These are phyloP conservation scores for Penicillium sp. DNA, from an alignment of 2,329 filamentous ascomycete species.

Conservation along the genomic window DNA sequence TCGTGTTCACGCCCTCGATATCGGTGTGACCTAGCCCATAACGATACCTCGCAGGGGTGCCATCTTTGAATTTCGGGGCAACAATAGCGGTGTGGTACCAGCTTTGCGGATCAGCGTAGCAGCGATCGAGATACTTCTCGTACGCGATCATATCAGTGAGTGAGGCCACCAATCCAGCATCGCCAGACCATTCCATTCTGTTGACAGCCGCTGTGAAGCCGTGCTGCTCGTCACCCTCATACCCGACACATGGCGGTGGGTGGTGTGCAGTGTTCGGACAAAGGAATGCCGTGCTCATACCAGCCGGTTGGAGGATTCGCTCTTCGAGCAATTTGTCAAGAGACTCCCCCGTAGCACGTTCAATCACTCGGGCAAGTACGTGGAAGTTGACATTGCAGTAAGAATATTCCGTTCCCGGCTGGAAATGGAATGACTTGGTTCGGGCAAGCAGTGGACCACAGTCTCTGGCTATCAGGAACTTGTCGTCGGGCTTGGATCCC, in stretches of 20 bases:
- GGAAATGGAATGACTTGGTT: slow-evolving; percentile 43
- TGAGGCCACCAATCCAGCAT: slow-evolving; percentile 47
- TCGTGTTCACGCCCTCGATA: slow-evolving; percentile 27
- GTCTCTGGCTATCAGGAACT: slow-evolving; percentile 40
- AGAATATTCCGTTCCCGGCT: slow-evolving; percentile 45
- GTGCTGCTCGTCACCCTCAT: slow-evolving; percentile 43
- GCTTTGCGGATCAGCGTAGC: slow-evolving; percentile 32
- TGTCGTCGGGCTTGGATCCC: slow-evolving; percentile 43
- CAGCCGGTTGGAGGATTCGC: slow-evolving; percentile 43
- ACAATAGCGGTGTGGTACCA: slow-evolving; percentile 36
- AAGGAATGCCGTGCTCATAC: slow-evolving; percentile 45
- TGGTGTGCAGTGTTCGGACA: slow-evolving; percentile 39
- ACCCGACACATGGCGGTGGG: slow-evolving; percentile 45
- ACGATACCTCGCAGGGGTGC: slow-evolving; percentile 38
- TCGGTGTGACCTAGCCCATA: slow-evolving; percentile 37
- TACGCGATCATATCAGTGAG: slow-evolving; percentile 51
- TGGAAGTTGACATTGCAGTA: slow-evolving; percentile 50
- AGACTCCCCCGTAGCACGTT: slow-evolving; percentile 38
- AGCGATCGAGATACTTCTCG: slow-evolving; percentile 43
- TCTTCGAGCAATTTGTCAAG: slow-evolving; percentile 40
- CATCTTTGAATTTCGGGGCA: slow-evolving; percentile 36
- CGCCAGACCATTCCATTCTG: slow-evolving; percentile 49
- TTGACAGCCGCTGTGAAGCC: slow-evolving; percentile 43
- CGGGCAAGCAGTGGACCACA: slow-evolving; percentile 32
- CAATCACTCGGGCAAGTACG: slow-evolving; percentile 40